Conservation (phyloP, 345 rosid species). For the thale cress (Arabidopsis thaliana) region TAIR10.1 NC_003075.7:9730001-9730500, state of each 20-base stretch:
- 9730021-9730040: slow-evolving; percentile 13
- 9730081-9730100: slow-evolving; percentile 29
- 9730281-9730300: background rate
- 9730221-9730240: background rate
- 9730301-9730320: background rate
- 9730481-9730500: slow-evolving; percentile 28
- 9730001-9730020: slow-evolving; percentile 33
- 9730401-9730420: background rate
- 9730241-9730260: background rate
- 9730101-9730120: slow-evolving; percentile 9
- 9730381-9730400: background rate
- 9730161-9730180: slow-evolving; percentile 26
- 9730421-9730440: background rate
- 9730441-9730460: background rate
- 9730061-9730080: slow-evolving; percentile 25
- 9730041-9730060: background rate
- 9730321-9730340: background rate
- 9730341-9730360: background rate
- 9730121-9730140: slow-evolving; percentile 42
- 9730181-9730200: slow-evolving; percentile 25
- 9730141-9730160: slow-evolving; percentile 34
- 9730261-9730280: background rate
- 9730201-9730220: background rate
- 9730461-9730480: background rate
- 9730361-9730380: background rate